A percentile compares a stretch with the other conserved stretches of the same genome.
These are phyloP conservation scores for Brassica balearica DNA, from an alignment of 441 rosid species.

Conservation along the genomic window DNA sequence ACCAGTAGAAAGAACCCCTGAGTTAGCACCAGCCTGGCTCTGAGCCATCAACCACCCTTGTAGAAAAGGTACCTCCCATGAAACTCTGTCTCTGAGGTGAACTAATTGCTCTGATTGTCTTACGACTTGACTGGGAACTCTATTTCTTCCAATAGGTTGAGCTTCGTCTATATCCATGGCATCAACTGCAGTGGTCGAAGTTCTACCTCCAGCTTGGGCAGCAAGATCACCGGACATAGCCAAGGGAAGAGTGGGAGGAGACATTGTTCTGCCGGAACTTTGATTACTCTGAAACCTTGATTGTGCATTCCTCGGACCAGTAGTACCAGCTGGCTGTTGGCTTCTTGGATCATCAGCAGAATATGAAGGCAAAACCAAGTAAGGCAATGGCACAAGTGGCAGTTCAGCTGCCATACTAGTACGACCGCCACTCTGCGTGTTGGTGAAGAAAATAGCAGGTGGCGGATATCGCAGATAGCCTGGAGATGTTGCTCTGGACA, in stretches of 20 bases:
- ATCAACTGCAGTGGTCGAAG: slow-evolving; percentile 52
- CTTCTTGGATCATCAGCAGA: slow-evolving; percentile 65
- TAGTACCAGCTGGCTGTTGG: slow-evolving; percentile 40
- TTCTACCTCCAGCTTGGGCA: slow-evolving; percentile 52
- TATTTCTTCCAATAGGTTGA: slow-evolving; percentile 61
- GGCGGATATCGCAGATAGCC: slow-evolving; percentile 89
- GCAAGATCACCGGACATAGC: slow-evolving; percentile 55
- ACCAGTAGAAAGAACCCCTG: slow-evolving; percentile 53
- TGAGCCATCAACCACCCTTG: slow-evolving; percentile 95
- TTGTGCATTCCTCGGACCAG: slow-evolving; percentile 54
- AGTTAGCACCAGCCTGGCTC: slow-evolving; percentile 69
- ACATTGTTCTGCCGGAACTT: slow-evolving; percentile 58
- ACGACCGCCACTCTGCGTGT: slow-evolving; percentile 62
- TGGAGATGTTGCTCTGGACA: slow-evolving; percentile 86
- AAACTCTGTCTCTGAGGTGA: slow-evolving; percentile 68
- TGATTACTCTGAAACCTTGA: slow-evolving; percentile 58
- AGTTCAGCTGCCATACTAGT: slow-evolving; percentile 68
- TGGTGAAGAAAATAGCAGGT: slow-evolving; percentile 76
- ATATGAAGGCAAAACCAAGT: slow-evolving; percentile 65
- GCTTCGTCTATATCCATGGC: slow-evolving; percentile 66
- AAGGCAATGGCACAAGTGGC: slow-evolving; percentile 74
- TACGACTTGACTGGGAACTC: slow-evolving; percentile 32
- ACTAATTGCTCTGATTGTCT: slow-evolving; percentile 63
- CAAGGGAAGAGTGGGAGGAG: slow-evolving; percentile 56
- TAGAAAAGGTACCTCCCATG: slow-evolving; percentile 87